Evolutionary conservation across 73 alveolate species (phyloP).

Genomic region (Paramecium sonneborni): DNA sequence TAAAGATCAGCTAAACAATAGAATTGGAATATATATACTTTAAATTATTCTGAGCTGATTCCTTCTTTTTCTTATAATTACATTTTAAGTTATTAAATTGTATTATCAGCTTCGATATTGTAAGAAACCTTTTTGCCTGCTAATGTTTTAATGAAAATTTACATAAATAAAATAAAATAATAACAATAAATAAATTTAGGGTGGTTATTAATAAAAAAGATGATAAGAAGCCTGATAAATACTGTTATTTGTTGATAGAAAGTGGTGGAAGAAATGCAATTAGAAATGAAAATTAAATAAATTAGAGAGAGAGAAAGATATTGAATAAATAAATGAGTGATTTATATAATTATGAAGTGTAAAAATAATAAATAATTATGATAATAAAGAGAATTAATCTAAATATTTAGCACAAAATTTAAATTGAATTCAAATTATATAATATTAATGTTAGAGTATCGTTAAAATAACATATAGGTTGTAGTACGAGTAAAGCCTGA

Average conservation of each 20-base stretch:
- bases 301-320: no score
- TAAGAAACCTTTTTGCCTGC: constrained; percentile 48
- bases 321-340: neutral
- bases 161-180: neutral
- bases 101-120: constrained; percentile 44
- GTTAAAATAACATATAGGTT: constrained; percentile 2
- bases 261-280: no score
- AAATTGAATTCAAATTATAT: neutral
- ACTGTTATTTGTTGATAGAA: no score
- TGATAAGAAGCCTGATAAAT: neutral
- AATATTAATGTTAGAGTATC: neutral
- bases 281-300: no score
- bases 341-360: neutral
- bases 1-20: neutral
- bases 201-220: neutral
- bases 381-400: neutral
- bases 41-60: constrained; percentile 46
- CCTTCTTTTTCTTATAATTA: constrained; percentile 53
- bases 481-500: constrained; percentile 35
- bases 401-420: neutral
- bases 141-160: constrained; percentile 25
- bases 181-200: neutral
- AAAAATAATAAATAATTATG: no score
- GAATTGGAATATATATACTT: neutral
- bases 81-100: constrained; percentile 34